Evolutionary conservation across 495 filamentous ascomycete species (phyloP).

Genomic region (Neurospora discreta): DNA sequence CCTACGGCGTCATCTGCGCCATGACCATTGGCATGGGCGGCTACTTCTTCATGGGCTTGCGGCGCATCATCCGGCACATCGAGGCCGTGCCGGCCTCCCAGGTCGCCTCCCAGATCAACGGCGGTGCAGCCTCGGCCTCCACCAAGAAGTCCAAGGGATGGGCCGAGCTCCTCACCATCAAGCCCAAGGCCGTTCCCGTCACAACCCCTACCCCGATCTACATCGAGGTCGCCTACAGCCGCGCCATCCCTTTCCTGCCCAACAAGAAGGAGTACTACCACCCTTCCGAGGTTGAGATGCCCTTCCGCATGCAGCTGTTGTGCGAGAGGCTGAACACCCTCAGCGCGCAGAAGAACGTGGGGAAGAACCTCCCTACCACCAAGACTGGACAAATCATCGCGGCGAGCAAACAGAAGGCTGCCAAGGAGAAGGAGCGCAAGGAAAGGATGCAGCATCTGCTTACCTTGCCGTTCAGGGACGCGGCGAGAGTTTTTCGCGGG

Average conservation of each 20-base stretch:
- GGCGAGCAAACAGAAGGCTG: constrained; percentile 16
- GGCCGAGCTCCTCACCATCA: not conserved
- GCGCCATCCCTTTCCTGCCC: constrained; percentile 25
- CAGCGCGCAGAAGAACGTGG: not conserved
- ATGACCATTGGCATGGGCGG: constrained; percentile 34
- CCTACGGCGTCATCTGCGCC: constrained; percentile 33
- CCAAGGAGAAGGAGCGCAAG: constrained; percentile 24
- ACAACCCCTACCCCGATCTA: constrained; percentile 12
- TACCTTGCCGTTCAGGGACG: constrained; percentile 40
- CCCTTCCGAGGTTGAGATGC: constrained; percentile 27
- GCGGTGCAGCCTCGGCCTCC: not conserved
- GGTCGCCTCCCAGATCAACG: not conserved
- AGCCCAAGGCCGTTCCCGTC: not conserved
- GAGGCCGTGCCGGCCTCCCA: constrained; percentile 20
- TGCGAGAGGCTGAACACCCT: constrained; percentile 6
- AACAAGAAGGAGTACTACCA: constrained; percentile 20
- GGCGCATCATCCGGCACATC: constrained; percentile 31
- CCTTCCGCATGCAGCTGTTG: constrained; percentile 23
- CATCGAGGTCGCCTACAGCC: constrained; percentile 27
- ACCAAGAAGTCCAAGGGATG: not conserved
- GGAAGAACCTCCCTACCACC: constrained; percentile 10
- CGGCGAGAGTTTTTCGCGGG: constrained; percentile 13
- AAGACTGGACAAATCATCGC: not conserved
- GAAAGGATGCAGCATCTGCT: constrained; percentile 35
- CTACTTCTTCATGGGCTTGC: constrained; percentile 34